Evolutionary conservation across 352 stramenopile species (phyloP).

Genomic region (Phytophthora melonis): DNA sequence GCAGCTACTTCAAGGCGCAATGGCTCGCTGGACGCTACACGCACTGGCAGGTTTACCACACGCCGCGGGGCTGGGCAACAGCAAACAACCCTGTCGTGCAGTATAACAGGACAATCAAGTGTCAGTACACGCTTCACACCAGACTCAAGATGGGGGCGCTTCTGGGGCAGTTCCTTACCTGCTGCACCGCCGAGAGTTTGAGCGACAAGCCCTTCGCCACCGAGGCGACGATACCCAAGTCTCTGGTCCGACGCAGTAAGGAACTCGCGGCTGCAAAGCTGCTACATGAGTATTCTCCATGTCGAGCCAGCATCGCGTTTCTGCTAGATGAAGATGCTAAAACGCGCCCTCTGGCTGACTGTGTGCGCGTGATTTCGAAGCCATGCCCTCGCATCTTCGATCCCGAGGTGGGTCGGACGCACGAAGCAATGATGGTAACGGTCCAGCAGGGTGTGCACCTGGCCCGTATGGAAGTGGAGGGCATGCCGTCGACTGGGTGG

Average conservation of each 20-base stretch:
- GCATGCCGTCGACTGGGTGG: background rate
- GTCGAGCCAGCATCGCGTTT: background rate
- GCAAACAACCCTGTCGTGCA: constrained; percentile 9
- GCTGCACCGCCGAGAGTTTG: background rate
- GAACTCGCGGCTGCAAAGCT: background rate
- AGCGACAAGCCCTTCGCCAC: background rate
- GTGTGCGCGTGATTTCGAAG: background rate
- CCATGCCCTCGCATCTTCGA: background rate
- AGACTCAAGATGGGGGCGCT: background rate
- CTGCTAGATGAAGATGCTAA: background rate
- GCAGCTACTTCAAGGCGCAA: background rate
- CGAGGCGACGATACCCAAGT: background rate
- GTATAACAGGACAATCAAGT: background rate
- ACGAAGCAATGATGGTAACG: background rate
- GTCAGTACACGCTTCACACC: background rate
- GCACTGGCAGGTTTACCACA: constrained; percentile 3
- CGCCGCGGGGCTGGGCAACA: background rate
- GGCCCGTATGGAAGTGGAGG: background rate
- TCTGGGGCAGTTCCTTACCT: background rate
- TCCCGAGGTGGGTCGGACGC: background rate
- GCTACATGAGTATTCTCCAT: background rate
- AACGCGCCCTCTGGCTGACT: background rate
- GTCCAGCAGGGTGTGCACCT: background rate
- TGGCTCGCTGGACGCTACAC: background rate
- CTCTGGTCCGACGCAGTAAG: background rate